These are phyloP conservation scores for Umbelopsis isabellina DNA, from an alignment of 192 early-diverging fungal genomes.

Conservation along the genomic window DNA sequence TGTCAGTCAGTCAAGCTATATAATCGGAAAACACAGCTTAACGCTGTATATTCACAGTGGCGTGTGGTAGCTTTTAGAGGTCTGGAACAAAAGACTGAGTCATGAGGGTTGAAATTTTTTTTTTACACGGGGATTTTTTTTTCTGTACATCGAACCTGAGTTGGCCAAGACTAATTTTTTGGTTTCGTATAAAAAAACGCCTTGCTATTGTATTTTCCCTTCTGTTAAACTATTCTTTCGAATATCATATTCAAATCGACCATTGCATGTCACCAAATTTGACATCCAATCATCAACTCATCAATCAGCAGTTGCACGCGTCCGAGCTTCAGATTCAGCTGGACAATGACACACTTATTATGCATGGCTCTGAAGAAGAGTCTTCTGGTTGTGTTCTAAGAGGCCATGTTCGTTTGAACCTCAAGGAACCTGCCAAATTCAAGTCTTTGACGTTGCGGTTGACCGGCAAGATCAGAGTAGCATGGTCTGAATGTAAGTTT, in stretches of 20 bases:
- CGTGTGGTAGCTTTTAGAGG: not conserved
- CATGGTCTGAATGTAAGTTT: slow-evolving; percentile 44
- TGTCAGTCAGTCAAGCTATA: too few species aligned
- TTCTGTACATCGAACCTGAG: not conserved
- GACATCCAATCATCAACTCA: not conserved
- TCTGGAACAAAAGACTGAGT: slow-evolving; percentile 12
- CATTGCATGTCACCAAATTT: not conserved
- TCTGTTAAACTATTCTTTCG: not conserved
- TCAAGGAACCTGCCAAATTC: slow-evolving; percentile 51
- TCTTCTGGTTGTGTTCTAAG: slow-evolving; percentile 54
- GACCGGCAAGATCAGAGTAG: slow-evolving; percentile 50
- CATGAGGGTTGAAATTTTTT: not conserved
- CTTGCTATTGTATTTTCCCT: not conserved
- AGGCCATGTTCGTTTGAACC: slow-evolving; percentile 51
- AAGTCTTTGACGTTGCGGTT: slow-evolving; percentile 52
- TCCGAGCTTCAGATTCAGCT: slow-evolving; percentile 34
- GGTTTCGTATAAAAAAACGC: not conserved
- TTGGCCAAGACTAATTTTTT: not conserved
- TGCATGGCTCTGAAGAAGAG: slow-evolving; percentile 43
- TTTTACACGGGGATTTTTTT: not conserved
- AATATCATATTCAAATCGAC: not conserved
- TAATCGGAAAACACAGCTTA: too few species aligned
- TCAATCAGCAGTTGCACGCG: not conserved
- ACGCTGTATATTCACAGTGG: not conserved
- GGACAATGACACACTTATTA: slow-evolving; percentile 38